phyloP scores from a whole-genome alignment of 1,139 yeast genomes.

The Pneumocystis oryctolagi region DNA sequence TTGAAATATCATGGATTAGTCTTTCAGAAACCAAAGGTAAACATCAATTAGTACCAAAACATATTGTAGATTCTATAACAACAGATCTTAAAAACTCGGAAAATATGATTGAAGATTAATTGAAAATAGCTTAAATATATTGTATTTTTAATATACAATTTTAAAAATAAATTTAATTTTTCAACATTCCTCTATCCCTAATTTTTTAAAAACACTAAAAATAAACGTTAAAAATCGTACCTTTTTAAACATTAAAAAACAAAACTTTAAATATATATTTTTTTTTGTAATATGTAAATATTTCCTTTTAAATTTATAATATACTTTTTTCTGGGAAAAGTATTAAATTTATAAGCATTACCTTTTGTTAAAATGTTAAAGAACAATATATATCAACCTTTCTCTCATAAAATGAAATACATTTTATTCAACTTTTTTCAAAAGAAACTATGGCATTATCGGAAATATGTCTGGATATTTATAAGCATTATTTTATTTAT shows the following conservation, averaged over 20 bases:
- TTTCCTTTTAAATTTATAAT: background rate
- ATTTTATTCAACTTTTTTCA: background rate
- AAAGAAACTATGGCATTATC: background rate
- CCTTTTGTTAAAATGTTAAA: background rate
- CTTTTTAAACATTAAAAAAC: background rate
- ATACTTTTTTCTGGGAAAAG: background rate
- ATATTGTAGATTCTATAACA: background rate
- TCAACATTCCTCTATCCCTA: background rate
- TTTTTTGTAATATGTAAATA: no score
- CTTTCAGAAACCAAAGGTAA: background rate
- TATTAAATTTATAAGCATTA: background rate
- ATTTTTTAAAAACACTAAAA: background rate
- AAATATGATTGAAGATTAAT: background rate
- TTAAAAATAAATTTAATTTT: background rate
- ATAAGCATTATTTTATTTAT: conserved; percentile 2
- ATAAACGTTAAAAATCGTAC: no score
- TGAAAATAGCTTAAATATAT: background rate
- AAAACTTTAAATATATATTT: no score
- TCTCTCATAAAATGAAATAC: background rate
- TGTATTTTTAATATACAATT: background rate
- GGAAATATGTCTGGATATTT: conserved; percentile 4
- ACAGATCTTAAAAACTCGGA: background rate
- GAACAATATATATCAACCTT: background rate
- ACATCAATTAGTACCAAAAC: background rate
- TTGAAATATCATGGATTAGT: conserved; percentile 75